phyloP scores from a whole-genome alignment of 1,284 basidiomycete species.

The Tremellales sp. region DNA sequence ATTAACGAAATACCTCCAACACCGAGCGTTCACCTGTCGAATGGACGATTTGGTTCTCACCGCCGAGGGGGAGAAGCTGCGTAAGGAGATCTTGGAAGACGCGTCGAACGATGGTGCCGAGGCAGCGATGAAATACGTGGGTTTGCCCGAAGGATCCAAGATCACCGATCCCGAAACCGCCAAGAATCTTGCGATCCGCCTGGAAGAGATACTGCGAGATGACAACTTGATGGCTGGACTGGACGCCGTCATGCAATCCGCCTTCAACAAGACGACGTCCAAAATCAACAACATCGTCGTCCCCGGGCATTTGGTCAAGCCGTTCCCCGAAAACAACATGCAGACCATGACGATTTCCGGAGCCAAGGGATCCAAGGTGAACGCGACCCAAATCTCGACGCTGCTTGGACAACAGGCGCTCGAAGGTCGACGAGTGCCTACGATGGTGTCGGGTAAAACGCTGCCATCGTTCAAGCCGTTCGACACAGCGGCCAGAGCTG shows the following conservation, averaged over 20 bases:
- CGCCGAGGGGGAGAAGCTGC: slow-evolving; percentile 67
- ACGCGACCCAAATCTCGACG: slow-evolving; percentile 96
- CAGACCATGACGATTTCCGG: slow-evolving; percentile 98
- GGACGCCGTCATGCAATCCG: slow-evolving; percentile 84
- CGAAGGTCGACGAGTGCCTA: slow-evolving; percentile 96
- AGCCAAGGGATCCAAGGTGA: slow-evolving; percentile 96
- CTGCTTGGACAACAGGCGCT: slow-evolving; percentile 95
- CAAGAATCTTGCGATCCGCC: slow-evolving; percentile 54
- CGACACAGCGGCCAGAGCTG: slow-evolving; percentile 94
- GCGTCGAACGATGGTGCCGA: slow-evolving; percentile 73
- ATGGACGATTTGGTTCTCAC: slow-evolving; percentile 98
- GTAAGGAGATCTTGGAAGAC: slow-evolving; percentile 65
- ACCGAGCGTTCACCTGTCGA: slow-evolving; percentile 95
- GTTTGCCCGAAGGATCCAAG: slow-evolving; percentile 66
- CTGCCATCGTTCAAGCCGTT: slow-evolving; percentile 95
- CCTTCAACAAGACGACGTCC: slow-evolving; percentile 85
- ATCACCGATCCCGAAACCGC: slow-evolving; percentile 57
- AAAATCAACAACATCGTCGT: slow-evolving; percentile 83
- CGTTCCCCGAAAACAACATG: slow-evolving; percentile 99
- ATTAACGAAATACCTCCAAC: slow-evolving; percentile 95
- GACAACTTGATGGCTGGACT: slow-evolving; percentile 96
- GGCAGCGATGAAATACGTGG: slow-evolving; percentile 68
- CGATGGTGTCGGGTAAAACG: slow-evolving; percentile 99
- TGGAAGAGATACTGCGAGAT: slow-evolving; percentile 94
- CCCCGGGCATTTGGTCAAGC: slow-evolving; percentile 81